A percentile compares a stretch with the other conserved stretches of the same genome.
phyloP scores from a whole-genome alignment of 805 yeast species.

The Deakozyma indianensis region DNA sequence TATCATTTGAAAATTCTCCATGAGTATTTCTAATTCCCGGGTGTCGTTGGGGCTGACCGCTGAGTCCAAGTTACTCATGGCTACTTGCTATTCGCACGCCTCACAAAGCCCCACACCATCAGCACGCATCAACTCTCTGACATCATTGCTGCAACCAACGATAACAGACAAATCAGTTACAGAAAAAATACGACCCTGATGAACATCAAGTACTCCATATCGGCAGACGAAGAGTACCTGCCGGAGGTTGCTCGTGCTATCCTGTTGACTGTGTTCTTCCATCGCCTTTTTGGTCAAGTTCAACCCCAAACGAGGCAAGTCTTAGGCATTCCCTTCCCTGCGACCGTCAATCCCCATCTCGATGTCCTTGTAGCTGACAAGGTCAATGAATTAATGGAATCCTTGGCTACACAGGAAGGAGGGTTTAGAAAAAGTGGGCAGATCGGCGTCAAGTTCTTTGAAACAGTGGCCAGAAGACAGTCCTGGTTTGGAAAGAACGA shows the following conservation, averaged over 20 bases:
- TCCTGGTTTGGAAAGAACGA: conserved; percentile 1
- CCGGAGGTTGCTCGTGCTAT: neutral
- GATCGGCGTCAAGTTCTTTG: neutral
- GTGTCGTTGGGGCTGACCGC: too few relatives aligned
- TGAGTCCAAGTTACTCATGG: too few relatives aligned
- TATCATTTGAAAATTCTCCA: too few relatives aligned
- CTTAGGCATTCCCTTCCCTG: neutral
- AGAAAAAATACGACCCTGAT: too few relatives aligned
- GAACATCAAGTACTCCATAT: neutral
- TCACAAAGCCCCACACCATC: too few relatives aligned
- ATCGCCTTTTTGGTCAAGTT: neutral
- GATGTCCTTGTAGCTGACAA: neutral
- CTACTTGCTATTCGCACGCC: too few relatives aligned
- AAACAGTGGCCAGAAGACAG: neutral
- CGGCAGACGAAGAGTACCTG: neutral
- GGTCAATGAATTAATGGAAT: neutral
- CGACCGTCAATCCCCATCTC: neutral
- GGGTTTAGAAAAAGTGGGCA: neutral
- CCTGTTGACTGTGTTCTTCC: neutral
- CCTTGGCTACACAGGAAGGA: neutral
- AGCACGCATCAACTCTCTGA: too few relatives aligned
- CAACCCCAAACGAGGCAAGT: neutral
- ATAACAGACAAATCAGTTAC: too few relatives aligned
- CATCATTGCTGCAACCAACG: too few relatives aligned
- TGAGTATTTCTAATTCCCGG: too few relatives aligned